phyloP scores from a whole-genome alignment of 2,329 filamentous ascomycete species.

The Diaporthe longicolla region DNA sequence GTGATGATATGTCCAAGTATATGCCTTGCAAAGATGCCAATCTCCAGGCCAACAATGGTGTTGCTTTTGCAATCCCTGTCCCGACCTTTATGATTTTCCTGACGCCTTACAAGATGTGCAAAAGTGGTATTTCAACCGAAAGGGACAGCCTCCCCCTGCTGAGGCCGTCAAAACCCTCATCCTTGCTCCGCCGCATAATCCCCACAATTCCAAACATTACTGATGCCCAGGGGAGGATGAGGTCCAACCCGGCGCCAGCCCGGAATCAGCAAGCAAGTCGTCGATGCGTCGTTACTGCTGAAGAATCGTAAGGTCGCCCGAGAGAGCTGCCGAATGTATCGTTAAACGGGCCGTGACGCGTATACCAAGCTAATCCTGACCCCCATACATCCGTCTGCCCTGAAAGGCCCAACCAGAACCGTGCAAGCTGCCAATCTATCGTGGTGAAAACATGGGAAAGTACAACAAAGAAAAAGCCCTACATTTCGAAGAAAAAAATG shows the following conservation, averaged over 20 bases:
- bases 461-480: constrained; percentile 34
- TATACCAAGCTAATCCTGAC: constrained; percentile 32
- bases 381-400: constrained; percentile 23
- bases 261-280: constrained; percentile 22
- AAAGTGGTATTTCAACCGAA: constrained; percentile 20
- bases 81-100: constrained; percentile 31
- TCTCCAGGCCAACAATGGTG: constrained; percentile 24
- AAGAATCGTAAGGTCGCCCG: constrained; percentile 18
- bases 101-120: constrained; percentile 31
- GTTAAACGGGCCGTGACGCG: constrained; percentile 39
- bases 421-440: constrained; percentile 37
- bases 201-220: constrained; percentile 37
- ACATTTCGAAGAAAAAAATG: background rate
- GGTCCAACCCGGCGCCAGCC: constrained; percentile 35
- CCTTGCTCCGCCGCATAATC: constrained; percentile 19
- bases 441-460: constrained; percentile 20
- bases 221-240: constrained; percentile 22
- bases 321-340: constrained; percentile 35
- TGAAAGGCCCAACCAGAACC: constrained; percentile 32
- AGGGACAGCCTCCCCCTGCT: constrained; percentile 8
- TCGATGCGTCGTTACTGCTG: constrained; percentile 25
- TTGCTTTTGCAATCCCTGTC: constrained; percentile 23
- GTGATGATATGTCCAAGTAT: constrained; percentile 35
- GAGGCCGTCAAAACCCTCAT: constrained; percentile 12
- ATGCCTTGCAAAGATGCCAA: constrained; percentile 21